These are phyloP conservation scores for Monosporascus sp. DNA, from an alignment of 2,329 filamentous ascomycete species.

Conservation along the genomic window DNA sequence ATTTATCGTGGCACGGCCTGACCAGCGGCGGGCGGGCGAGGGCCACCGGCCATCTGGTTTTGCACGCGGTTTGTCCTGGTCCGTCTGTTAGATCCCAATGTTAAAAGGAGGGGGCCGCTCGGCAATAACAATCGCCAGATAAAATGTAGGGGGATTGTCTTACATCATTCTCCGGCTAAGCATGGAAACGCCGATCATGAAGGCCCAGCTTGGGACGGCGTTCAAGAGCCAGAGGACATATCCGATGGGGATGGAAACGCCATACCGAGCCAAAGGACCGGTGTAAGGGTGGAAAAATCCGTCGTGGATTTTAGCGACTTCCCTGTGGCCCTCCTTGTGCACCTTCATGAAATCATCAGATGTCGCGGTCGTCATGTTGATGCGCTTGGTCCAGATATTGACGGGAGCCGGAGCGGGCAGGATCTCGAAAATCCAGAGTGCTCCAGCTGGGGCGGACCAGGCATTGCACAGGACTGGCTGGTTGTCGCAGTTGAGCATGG, in stretches of 20 bases:
- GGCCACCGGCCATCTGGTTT: slow-evolving; percentile 15
- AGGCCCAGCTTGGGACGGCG: slow-evolving; percentile 66
- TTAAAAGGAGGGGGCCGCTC: too few species aligned
- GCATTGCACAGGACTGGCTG: slow-evolving; percentile 70
- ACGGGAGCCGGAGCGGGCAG: slow-evolving; percentile 59
- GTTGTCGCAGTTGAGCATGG: slow-evolving; percentile 66
- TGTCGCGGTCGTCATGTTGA: slow-evolving; percentile 67
- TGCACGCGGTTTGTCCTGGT: slow-evolving; percentile 21
- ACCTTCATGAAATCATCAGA: slow-evolving; percentile 57
- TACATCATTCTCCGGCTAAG: slow-evolving; percentile 71
- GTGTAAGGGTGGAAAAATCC: slow-evolving; percentile 74
- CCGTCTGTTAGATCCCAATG: slow-evolving; percentile 1
- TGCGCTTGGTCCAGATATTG: slow-evolving; percentile 56
- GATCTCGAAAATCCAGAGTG: slow-evolving; percentile 62
- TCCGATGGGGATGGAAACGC: slow-evolving; percentile 57
- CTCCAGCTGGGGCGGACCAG: slow-evolving; percentile 61
- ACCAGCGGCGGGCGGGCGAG: slow-evolving; percentile 19
- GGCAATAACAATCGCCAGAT: slow-evolving; percentile 1
- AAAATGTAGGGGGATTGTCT: slow-evolving; percentile 31
- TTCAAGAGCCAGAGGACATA: slow-evolving; percentile 64
- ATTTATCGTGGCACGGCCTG: slow-evolving; percentile 20
- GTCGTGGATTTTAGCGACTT: slow-evolving; percentile 41
- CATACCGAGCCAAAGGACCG: slow-evolving; percentile 57
- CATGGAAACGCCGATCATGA: slow-evolving; percentile 73
- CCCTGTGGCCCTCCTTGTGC: slow-evolving; percentile 44